Evolutionary conservation across 192 early-diverging fungal genomes (phyloP).

Genomic region (Linnemannia zychae): DNA sequence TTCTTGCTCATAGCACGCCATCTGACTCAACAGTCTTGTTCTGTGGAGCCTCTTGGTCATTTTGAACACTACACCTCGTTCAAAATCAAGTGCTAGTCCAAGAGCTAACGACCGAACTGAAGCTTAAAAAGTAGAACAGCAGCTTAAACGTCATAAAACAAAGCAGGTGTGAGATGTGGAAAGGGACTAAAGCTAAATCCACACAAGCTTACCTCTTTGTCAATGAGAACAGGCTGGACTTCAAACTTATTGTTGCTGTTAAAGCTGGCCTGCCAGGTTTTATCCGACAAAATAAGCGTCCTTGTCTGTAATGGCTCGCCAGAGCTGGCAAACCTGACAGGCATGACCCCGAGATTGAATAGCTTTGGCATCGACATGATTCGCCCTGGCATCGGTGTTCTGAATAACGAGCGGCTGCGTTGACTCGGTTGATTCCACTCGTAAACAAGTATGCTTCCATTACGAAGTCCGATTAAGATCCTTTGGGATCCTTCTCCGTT

Average conservation of each 20-base stretch:
- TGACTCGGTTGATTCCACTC: slow-evolving; percentile 10
- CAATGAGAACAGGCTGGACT: slow-evolving; percentile 31
- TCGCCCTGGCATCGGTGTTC: neutral
- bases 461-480: slow-evolving; percentile 37
- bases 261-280: slow-evolving; percentile 26
- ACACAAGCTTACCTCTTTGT: slow-evolving; percentile 29
- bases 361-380: slow-evolving; percentile 19
- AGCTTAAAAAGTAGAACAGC: neutral
- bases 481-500: slow-evolving; percentile 1
- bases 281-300: slow-evolving; percentile 34
- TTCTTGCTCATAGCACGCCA: neutral
- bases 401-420: neutral
- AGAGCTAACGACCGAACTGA: too few relatives aligned
- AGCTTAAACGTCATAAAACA: neutral
- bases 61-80: too few relatives aligned
- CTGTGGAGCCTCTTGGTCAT: neutral
- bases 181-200: neutral
- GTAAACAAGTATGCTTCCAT: slow-evolving; percentile 37
- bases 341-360: slow-evolving; percentile 33
- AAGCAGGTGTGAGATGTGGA: neutral
- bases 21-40: neutral
- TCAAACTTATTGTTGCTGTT: slow-evolving; percentile 12
- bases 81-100: too few relatives aligned
- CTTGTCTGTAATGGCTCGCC: neutral
- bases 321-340: slow-evolving; percentile 27